Conservation (phyloP, 1,139 yeast genomes). For the Debaryomyces coudertii region DNA sequence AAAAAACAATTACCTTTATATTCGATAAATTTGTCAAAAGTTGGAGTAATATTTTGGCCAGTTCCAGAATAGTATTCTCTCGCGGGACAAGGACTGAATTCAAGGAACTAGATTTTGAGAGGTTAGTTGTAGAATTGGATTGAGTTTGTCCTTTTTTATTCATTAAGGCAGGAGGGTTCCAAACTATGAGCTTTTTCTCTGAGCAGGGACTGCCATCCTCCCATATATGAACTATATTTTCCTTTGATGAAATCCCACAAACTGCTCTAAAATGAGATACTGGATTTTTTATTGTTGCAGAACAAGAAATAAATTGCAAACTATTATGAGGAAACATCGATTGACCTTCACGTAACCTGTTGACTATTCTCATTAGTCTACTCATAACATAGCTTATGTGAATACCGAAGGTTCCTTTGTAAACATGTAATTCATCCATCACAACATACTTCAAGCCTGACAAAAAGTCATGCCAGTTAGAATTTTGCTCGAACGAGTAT, state of each 20-base stretch:
- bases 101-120: conserved; percentile 14
- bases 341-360: conserved; percentile 12
- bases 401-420: conserved; percentile 88
- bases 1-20: conserved; percentile 79
- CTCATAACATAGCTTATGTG: conserved; percentile 87
- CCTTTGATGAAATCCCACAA: conserved; percentile 60
- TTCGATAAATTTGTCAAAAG: conserved; percentile 56
- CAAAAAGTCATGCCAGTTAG: conserved; percentile 71
- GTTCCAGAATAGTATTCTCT: conserved; percentile 72
- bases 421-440: conserved; percentile 88
- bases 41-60: conserved; percentile 71
- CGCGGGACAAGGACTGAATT: conserved; percentile 44
- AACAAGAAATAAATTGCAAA: conserved; percentile 78
- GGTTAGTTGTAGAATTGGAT: conserved; percentile 11
- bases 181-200: conserved; percentile 68
- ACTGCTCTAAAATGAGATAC: conserved; percentile 66
- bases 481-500: conserved; percentile 16
- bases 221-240: conserved; percentile 53
- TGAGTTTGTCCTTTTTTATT: conserved; percentile 56
- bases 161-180: conserved; percentile 78
- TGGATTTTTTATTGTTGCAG: conserved; percentile 88
- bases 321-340: conserved; percentile 14
- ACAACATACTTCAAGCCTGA: conserved; percentile 69
- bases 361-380: conserved; percentile 46
- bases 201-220: conserved; percentile 92